Percentiles rank a stretch among this genome's conserved stretches.
Conservation (phyloP, 129 eudicot species). For the Saposhnikovia divaricata region DNA sequence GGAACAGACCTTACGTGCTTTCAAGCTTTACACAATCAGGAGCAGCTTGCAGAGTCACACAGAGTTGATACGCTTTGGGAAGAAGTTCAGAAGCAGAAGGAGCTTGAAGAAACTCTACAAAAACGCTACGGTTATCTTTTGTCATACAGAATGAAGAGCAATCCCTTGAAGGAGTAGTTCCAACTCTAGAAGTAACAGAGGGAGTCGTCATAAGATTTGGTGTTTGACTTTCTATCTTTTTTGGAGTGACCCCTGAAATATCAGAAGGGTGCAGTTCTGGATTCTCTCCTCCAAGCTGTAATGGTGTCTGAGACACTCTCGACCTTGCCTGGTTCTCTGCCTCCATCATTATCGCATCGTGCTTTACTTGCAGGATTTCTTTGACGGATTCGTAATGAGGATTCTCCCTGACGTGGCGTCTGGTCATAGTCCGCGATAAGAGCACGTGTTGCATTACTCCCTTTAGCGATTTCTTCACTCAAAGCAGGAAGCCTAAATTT, state of each 20-base stretch:
- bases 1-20: no score
- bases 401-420: constrained; percentile 77
- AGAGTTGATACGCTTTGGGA: no score
- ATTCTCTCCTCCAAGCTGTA: constrained; percentile 89
- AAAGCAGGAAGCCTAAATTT: constrained; percentile 71
- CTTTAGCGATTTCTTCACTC: constrained; percentile 59
- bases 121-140: no score
- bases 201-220: constrained; percentile 74
- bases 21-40: no score
- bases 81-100: no score
- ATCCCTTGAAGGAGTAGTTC: constrained; percentile 73
- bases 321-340: constrained; percentile 85
- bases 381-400: constrained; percentile 74
- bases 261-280: constrained; percentile 85
- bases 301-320: constrained; percentile 84
- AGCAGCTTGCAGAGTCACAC: no score
- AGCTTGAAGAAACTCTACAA: no score
- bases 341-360: constrained; percentile 92
- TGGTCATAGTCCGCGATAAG: constrained; percentile 74
- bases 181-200: constrained; percentile 64
- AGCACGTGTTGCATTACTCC: constrained; percentile 79
- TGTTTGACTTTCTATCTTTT: constrained; percentile 68
- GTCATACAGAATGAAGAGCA: constrained; percentile 56
- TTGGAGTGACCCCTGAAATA: constrained; percentile 96
- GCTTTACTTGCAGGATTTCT: constrained; percentile 91